phyloP scores from a whole-genome alignment of 2,329 filamentous ascomycete genomes.

The Elsinoe batatas region DNA sequence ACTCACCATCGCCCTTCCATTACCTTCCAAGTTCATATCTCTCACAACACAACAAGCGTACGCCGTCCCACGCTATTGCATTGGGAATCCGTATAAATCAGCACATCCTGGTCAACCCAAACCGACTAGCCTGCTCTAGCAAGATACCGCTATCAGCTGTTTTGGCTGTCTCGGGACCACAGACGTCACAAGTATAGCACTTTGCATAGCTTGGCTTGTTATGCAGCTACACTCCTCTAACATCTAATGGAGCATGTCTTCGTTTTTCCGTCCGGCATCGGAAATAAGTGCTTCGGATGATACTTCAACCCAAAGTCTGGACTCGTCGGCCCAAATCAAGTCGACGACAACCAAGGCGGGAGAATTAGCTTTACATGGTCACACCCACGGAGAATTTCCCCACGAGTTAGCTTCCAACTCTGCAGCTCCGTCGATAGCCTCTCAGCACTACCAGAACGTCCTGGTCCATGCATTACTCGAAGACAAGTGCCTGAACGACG shows the following conservation, averaged over 20 bases:
- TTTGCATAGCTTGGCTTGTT: background rate
- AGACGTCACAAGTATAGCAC: background rate
- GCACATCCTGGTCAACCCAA: no score
- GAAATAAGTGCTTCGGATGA: slow-evolving; percentile 15
- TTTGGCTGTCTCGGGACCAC: background rate
- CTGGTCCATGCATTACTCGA: slow-evolving; percentile 38
- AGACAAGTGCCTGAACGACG: slow-evolving; percentile 33
- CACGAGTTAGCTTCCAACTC: slow-evolving; percentile 8
- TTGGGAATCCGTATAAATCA: no score
- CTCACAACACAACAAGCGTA: no score
- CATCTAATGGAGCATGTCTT: slow-evolving; percentile 14
- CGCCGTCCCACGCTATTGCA: no score
- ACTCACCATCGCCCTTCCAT: no score
- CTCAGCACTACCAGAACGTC: slow-evolving; percentile 24
- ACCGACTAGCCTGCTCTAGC: no score
- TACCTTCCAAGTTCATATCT: no score
- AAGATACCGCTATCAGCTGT: background rate
- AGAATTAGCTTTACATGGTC: slow-evolving; percentile 7
- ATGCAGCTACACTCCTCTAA: background rate
- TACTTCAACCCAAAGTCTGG: slow-evolving; percentile 9
- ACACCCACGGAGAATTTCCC: slow-evolving; percentile 1
- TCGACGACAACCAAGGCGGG: slow-evolving; percentile 4
- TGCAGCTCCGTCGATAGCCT: slow-evolving; percentile 1
- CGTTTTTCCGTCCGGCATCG: slow-evolving; percentile 16
- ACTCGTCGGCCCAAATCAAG: slow-evolving; percentile 7